A percentile compares a stretch with the other conserved stretches of the same genome.
These are phyloP conservation scores for Pseudodiploospora longispora DNA, from an alignment of 2,329 filamentous ascomycete genomes.

Conservation along the genomic window DNA sequence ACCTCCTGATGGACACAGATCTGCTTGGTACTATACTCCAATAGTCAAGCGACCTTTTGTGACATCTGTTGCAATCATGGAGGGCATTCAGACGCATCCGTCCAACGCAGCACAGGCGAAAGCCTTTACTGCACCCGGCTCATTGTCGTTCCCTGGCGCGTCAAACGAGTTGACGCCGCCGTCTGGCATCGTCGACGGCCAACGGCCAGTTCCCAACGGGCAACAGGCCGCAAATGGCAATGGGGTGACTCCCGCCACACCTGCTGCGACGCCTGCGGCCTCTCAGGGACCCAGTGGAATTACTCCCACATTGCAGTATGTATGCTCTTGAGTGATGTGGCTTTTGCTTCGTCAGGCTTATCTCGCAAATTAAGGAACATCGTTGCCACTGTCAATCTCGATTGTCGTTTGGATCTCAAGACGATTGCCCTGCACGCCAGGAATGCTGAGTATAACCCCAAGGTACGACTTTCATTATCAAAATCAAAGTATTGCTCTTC, in stretches of 20 bases:
- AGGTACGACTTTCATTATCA: constrained; percentile 49
- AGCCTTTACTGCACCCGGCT: constrained; percentile 88
- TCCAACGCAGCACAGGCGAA: constrained; percentile 87
- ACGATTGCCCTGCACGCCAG: constrained; percentile 96
- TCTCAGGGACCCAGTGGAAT: constrained; percentile 78
- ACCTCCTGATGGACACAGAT: constrained; percentile 20
- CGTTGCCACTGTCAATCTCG: constrained; percentile 96
- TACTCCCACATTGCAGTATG: constrained; percentile 93
- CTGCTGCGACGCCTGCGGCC: constrained; percentile 83
- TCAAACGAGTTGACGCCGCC: constrained; percentile 77
- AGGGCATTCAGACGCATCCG: constrained; percentile 85
- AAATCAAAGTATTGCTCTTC: constrained; percentile 8
- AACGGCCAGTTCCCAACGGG: constrained; percentile 32
- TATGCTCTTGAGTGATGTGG: constrained; percentile 40
- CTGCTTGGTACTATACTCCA: constrained; percentile 18
- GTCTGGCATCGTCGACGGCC: constrained; percentile 50
- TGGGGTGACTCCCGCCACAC: constrained; percentile 82
- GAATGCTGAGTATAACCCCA: constrained; percentile 98
- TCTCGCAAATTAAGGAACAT: constrained; percentile 71
- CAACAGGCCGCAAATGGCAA: constrained; percentile 57
- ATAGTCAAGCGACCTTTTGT: too few species aligned
- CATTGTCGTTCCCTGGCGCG: constrained; percentile 83
- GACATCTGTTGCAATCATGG: constrained; percentile 52
- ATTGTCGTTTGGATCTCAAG: constrained; percentile 96
- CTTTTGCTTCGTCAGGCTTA: constrained; percentile 42